Base-by-base conservation (phyloP, 176 grass and related monocot species). In the Cocos nucifera region DNA sequence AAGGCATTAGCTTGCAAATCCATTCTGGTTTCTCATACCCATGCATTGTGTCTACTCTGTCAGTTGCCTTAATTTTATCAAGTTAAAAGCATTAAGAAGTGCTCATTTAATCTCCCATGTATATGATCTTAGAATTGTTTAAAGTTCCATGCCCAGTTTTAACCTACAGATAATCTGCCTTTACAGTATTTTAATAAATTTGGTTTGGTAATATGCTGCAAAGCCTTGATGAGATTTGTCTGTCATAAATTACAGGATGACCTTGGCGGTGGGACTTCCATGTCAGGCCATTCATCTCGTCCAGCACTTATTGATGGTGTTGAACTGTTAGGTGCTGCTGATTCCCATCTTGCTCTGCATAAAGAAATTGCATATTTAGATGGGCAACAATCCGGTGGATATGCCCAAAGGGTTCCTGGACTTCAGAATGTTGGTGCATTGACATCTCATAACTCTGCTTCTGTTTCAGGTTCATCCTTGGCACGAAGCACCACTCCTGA, bases 401-500 rank as follows among this genome's bases (percentile, higher is more conserved):
- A 39, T 68, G 52, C 12, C 12, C 52, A 56, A 4, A 56, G 28
- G 44, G 28, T 21, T 10, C 54, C 32, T 57, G 53, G 51, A 39
- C 28, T 27, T 22, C 50, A 68, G 26, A 68, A 68, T 28, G 10
- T 32, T 67, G n/a, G 65, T 39, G 53, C n/a, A 56, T 32, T 26
- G 3, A 22, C 52, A 25, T 25, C 62, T 17, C 49, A 65, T 24
- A 51, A 49, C 26, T 65, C 22, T 65, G 65, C 65, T 30, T 39
- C 51, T 17, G 65, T 55, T 22, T 51, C 55, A 6, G 65, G 65
- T 17, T 67, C 65, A 54, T 67, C 65, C 27, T 19, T 67, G 3
- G n/a, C 22, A 18, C 17, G 65, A 67, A 67, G 51, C 28, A 30
- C 25, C 55, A 67, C 65, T 44, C 52, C 65, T 39, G 65, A 67